Evolutionary conservation across 1,139 yeast genomes (phyloP).

Genomic region (Zhuliangozyma parablackwelliae): DNA sequence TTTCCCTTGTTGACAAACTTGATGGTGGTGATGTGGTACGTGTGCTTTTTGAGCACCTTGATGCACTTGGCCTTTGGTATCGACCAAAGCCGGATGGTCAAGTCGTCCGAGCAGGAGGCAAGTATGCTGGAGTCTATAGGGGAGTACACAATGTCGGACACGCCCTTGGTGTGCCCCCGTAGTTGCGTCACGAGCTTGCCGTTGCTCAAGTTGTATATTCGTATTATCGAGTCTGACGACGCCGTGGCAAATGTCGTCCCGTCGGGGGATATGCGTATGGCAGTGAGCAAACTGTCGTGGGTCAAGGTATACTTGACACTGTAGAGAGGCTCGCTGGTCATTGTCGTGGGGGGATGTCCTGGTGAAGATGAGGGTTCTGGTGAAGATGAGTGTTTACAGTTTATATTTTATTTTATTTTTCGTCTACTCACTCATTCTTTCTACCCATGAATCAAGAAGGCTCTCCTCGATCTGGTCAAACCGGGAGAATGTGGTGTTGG

Average conservation of each 20-base stretch:
- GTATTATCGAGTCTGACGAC: constrained; percentile 28
- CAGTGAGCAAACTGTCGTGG: constrained; percentile 19
- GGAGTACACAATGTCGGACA: constrained; percentile 70
- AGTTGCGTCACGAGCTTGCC: constrained; percentile 32
- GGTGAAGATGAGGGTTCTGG: not conserved
- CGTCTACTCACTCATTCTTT: too few relatives aligned
- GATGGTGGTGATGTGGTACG: constrained; percentile 77
- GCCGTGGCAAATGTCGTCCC: constrained; percentile 59
- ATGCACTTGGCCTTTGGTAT: constrained; percentile 47
- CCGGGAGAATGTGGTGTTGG: not conserved
- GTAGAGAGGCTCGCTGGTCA: not conserved
- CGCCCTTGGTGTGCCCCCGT: constrained; percentile 62
- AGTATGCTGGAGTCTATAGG: constrained; percentile 64
- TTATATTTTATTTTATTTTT: too few relatives aligned
- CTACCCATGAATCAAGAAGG: constrained; percentile 42
- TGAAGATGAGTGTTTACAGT: too few relatives aligned
- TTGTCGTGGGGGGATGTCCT: not conserved
- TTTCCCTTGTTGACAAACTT: constrained; percentile 73
- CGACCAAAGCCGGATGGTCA: constrained; percentile 74
- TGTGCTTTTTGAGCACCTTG: constrained; percentile 70
- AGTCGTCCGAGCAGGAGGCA: constrained; percentile 87
- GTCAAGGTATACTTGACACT: not conserved
- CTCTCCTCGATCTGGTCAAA: constrained; percentile 45
- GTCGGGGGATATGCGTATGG: constrained; percentile 63
- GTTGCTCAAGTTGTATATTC: constrained; percentile 17